Base-by-base conservation (phyloP, 305 asterid genomes). In the Fraxinus ornus region DNA sequence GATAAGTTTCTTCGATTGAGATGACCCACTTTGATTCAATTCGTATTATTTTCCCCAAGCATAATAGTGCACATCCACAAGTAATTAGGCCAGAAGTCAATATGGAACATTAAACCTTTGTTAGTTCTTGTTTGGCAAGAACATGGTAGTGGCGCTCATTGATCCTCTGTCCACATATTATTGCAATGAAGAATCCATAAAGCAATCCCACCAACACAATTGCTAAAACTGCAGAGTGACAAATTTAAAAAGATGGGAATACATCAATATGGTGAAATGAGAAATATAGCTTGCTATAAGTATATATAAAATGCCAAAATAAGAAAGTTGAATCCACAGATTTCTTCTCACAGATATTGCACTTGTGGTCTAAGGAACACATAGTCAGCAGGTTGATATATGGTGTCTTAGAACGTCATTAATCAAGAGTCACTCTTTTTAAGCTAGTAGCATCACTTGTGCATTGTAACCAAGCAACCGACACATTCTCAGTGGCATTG, bases 141-240 rank as follows among this genome's bases (percentile, higher is more conserved):
- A 94, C 92, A 76, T 95, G 98, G 92, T 94, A 92, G 89, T 95
- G 99, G 77, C 99, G 97, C 82, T 94, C 98, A 82, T 87, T 95
- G 85, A 95, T 93, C 90, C 90, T 91, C 88, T 95, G 96, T 82
- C 97, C 97, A 80, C 98, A 94, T 82, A 91, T 94, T 78, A 92
- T 95, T 79, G 99, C 99, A 76, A 95, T 93, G 92, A 95, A 94
- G 96, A 94, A 94, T 78, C 99, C 99, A 87, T 95, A 95, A 30
- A 95, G 97, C 93, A 95, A 89, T 26, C 99, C 98, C 86, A 95
- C 99, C 93, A 95, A 84, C 84, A 94, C 89, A 84, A 95, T 94
- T 78, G 99, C 97, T 89, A 95, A 83, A 85, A 94, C 98, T 93
- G 94, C 88, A 81, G 75, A 83, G 33, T 55, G 55, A 62, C 17